phyloP scores from a whole-genome alignment of 441 rosid genomes.

The Aquilaria agallochum region DNA sequence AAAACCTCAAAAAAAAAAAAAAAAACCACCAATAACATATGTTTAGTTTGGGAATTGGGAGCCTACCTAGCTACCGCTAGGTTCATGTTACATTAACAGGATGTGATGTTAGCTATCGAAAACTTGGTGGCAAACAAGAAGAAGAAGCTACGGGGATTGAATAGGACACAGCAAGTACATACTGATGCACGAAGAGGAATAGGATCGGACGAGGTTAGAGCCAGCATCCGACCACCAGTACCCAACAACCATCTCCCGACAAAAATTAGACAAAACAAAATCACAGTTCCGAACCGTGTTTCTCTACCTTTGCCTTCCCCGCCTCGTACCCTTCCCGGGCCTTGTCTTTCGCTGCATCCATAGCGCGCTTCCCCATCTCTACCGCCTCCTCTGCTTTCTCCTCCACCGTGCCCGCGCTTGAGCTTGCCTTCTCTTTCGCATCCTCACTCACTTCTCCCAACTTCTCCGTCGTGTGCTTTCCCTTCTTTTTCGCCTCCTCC shows the following conservation, averaged over 20 bases:
- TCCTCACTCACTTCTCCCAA: slow-evolving; percentile 7
- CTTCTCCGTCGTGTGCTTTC: slow-evolving; percentile 20
- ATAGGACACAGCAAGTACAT: neutral
- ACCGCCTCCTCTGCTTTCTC: slow-evolving; percentile 12
- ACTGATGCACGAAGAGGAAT: no score
- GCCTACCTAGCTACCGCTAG: no score
- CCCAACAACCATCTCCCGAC: no score
- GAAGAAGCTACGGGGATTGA: no score
- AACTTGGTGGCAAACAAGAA: no score
- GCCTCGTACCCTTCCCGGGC: neutral
- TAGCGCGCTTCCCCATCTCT: slow-evolving; percentile 19
- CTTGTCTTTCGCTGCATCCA: slow-evolving; percentile 1
- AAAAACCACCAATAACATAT: no score
- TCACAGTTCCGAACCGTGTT: slow-evolving; percentile 1
- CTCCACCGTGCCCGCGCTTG: neutral
- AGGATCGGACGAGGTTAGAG: neutral
- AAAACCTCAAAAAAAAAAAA: no score
- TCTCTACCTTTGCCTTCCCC: slow-evolving; percentile 4
- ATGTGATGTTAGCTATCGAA: no score
- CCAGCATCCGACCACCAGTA: no score
- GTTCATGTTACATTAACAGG: no score
- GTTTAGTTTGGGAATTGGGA: no score
- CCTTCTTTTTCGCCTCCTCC: slow-evolving; percentile 9
- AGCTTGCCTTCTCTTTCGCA: slow-evolving; percentile 12
- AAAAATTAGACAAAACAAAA: no score